These are phyloP conservation scores for Amyloporia xantha DNA, from an alignment of 768 basidiomycete genomes.

Conservation along the genomic window DNA sequence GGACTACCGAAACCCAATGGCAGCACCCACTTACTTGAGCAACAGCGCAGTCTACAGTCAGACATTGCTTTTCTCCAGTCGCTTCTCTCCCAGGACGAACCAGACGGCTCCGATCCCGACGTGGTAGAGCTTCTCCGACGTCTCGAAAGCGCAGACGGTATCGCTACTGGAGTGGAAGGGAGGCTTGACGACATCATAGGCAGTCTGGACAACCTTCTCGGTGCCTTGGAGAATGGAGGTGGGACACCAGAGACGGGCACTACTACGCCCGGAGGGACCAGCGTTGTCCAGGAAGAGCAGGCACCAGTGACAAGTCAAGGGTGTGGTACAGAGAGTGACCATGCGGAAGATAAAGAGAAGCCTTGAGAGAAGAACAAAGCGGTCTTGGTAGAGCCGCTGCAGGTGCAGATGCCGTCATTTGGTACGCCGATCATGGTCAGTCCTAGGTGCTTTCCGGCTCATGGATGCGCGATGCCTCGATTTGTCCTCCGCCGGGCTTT, in stretches of 20 bases:
- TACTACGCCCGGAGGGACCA: not conserved
- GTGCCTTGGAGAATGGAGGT: slow-evolving; percentile 29
- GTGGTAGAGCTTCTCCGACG: slow-evolving; percentile 46
- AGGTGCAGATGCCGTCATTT: too few relatives aligned
- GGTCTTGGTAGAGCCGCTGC: too few relatives aligned
- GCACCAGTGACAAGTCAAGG: not conserved
- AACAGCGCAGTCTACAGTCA: slow-evolving; percentile 21
- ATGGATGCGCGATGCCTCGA: too few relatives aligned
- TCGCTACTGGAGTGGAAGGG: slow-evolving; percentile 57
- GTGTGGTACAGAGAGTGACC: too few relatives aligned
- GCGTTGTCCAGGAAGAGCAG: not conserved
- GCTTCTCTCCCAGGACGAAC: slow-evolving; percentile 25
- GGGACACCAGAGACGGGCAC: not conserved
- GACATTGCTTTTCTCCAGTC: slow-evolving; percentile 31
- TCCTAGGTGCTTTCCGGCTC: too few relatives aligned
- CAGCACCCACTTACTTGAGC: not conserved
- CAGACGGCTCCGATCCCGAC: slow-evolving; percentile 33
- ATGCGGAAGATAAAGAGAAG: too few relatives aligned
- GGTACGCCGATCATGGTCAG: too few relatives aligned
- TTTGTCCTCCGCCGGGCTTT: too few relatives aligned
- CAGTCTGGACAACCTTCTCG: slow-evolving; percentile 50
- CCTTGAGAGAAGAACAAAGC: too few relatives aligned
- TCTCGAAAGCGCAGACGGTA: slow-evolving; percentile 49
- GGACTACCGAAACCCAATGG: not conserved
- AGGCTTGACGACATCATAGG: slow-evolving; percentile 56